Percentiles rank a stretch among this genome's conserved stretches.
phyloP scores from a whole-genome alignment of 495 filamentous ascomycete species.

The Immersiella caudata region DNA sequence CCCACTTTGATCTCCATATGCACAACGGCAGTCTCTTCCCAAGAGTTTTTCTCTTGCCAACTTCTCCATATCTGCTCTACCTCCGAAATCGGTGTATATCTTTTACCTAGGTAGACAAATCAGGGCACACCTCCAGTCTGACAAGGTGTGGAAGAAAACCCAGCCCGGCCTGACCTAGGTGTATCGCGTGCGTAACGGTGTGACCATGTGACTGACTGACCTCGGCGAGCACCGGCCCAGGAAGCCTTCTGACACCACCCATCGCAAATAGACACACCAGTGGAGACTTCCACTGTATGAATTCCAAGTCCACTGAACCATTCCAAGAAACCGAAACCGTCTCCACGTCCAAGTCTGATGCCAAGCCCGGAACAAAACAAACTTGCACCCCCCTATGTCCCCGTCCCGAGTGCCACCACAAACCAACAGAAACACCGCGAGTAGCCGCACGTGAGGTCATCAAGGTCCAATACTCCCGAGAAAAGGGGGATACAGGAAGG shows the following conservation, averaged over 20 bases:
- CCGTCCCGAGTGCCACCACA: neutral
- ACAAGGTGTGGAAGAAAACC: too few relatives aligned
- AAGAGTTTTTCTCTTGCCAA: neutral
- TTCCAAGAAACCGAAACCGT: too few relatives aligned
- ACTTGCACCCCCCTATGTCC: neutral
- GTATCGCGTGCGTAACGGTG: neutral
- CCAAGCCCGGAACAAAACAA: neutral
- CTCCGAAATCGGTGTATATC: neutral
- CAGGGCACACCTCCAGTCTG: too few relatives aligned
- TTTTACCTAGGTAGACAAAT: too few relatives aligned
- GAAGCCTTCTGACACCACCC: neutral
- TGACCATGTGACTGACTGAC: neutral
- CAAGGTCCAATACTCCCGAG: neutral
- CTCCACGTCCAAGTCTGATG: too few relatives aligned
- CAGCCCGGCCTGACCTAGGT: neutral
- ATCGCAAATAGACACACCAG: neutral
- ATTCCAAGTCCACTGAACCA: too few relatives aligned
- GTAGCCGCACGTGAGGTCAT: neutral
- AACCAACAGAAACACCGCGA: neutral
- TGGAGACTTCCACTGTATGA: neutral
- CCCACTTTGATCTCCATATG: too few relatives aligned
- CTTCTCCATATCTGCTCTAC: neutral
- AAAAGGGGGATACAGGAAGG: neutral
- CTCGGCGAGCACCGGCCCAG: neutral
- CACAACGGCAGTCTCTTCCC: neutral